Base-by-base conservation (phyloP, 306 rosid genomes). In the Rubus parviflorus region DNA sequence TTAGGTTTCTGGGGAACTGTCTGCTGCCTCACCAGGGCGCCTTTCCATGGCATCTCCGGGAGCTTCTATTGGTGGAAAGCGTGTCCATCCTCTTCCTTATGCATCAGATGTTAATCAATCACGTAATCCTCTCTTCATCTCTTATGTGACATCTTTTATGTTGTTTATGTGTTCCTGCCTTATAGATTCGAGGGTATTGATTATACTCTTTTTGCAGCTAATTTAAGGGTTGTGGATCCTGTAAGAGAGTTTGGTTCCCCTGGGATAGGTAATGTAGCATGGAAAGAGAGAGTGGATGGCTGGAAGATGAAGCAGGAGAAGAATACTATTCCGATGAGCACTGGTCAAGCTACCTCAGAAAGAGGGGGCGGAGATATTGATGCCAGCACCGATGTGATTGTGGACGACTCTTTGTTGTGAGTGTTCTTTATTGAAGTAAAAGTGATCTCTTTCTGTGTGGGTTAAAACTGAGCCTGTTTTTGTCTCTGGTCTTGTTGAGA, bases 211-310 rank as follows among this genome's bases (percentile, higher is more conserved):
- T 57, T 9, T 79, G 81, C 93, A 92, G 98, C 92, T 51, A 90
- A 92, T 82, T 80, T 89, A 77, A 88, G 94, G 85, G 91, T 66
- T 54, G 87, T 76, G 83, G 97, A 94, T 76, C 86, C 91, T 16
- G 87, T 68, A 54, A 88, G 88, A 57, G 89, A 88, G 58, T 85
- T 83, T 81, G 84, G 82, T 54, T 81, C 86, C 9, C 72, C 95
- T 0, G 96, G 97, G 75, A 69, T 87, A 61, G 99, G 97, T 42
- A 95, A 90, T 81, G 99, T 95, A 45, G 99, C 99, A 38, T 95
- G 99, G 99, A 95, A 91, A 86, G 97, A 95, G 90, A 95, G 97
- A 86, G 97, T 95, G 72, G 99, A 95, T 86, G 99, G 99, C 62
- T 95, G 97, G 99, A 95, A 92, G 90, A 92, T 95, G 97, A 95